Evolutionary conservation across 2,329 filamentous ascomycete genomes (phyloP).

Genomic region (Acephala macrosclerotiorum): DNA sequence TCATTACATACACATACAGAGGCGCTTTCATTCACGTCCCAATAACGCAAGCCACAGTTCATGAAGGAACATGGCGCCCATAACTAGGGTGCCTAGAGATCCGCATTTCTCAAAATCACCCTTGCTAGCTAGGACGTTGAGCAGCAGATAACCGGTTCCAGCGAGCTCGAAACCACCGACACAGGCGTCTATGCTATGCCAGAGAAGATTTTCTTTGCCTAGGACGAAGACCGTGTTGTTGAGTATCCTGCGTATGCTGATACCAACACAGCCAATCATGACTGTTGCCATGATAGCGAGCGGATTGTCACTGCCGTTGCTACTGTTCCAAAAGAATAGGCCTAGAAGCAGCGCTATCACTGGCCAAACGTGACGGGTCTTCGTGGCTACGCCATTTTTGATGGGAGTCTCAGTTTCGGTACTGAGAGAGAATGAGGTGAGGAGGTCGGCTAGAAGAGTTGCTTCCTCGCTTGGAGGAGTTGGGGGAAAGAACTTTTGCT

Average conservation of each 20-base stretch:
- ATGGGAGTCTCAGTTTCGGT: constrained; percentile 16
- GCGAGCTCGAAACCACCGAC: constrained; percentile 20
- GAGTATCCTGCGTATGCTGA: constrained; percentile 26
- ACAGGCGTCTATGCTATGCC: constrained; percentile 14
- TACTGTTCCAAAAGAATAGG: constrained; percentile 30
- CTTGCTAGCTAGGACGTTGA: constrained; percentile 20
- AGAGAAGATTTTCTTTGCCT: not conserved
- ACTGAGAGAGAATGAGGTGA: constrained; percentile 33
- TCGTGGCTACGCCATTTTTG: not conserved
- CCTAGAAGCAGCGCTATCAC: constrained; percentile 22
- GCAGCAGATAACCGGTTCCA: constrained; percentile 19
- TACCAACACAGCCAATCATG: constrained; percentile 21
- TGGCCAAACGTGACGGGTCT: constrained; percentile 19
- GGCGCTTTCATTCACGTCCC: not conserved
- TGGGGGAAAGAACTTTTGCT: constrained; percentile 44
- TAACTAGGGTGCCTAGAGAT: constrained; percentile 22
- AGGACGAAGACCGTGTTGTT: constrained; percentile 22
- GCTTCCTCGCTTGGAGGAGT: constrained; percentile 25
- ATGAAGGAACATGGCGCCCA: constrained; percentile 27
- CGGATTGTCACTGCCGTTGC: not conserved
- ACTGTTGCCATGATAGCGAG: constrained; percentile 18
- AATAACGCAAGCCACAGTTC: constrained; percentile 28
- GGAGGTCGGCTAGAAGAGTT: constrained; percentile 31
- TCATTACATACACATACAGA: not conserved
- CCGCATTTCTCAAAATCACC: constrained; percentile 14